phyloP scores from a whole-genome alignment of 192 early-diverging fungal species.

The Backusella parvicylindrica region DNA sequence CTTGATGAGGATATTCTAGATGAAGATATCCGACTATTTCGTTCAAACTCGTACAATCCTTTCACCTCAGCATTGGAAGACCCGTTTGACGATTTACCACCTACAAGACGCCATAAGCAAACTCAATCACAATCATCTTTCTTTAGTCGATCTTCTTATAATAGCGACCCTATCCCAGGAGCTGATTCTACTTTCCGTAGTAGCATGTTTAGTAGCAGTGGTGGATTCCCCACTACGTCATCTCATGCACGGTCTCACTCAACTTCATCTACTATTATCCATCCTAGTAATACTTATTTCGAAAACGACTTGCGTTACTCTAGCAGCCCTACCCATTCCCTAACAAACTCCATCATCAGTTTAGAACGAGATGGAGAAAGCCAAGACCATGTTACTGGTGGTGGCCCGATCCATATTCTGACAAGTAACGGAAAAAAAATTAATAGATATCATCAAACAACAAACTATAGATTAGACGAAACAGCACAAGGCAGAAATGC shows the following conservation, averaged over 20 bases:
- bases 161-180: neutral
- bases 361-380: neutral
- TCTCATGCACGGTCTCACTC: neutral
- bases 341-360: constrained; percentile 14
- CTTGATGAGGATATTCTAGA: neutral
- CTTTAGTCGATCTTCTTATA: constrained; percentile 1
- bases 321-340: constrained; percentile 5
- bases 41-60: neutral
- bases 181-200: constrained; percentile 5
- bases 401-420: neutral
- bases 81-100: constrained; percentile 19
- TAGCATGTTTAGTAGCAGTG: constrained; percentile 14
- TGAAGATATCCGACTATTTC: neutral
- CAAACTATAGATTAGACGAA: constrained; percentile 8
- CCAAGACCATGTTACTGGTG: neutral
- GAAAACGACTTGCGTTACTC: constrained; percentile 11
- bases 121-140: constrained; percentile 26
- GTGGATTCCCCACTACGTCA: neutral
- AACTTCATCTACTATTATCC: constrained; percentile 4
- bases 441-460: constrained; percentile 4
- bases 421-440: neutral
- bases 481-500: constrained; percentile 10
- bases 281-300: neutral
- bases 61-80: constrained; percentile 9
- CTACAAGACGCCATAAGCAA: constrained; percentile 5